phyloP scores from a whole-genome alignment of 148 eudicot species.

The Drosera capensis region DNA sequence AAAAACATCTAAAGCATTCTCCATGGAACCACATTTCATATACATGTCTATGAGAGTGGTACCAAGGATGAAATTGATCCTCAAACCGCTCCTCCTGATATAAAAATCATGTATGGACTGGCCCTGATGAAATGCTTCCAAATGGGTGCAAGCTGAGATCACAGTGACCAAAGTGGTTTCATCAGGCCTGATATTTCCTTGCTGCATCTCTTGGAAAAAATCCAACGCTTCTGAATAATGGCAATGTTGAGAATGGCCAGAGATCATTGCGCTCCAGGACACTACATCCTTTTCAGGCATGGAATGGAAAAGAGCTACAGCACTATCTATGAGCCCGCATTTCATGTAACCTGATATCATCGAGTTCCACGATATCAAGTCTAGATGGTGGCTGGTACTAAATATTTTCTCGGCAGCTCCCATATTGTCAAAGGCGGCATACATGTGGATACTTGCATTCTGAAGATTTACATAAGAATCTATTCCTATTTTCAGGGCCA shows the following conservation, averaged over 20 bases:
- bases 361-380: conserved; percentile 43
- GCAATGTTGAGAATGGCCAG: conserved; percentile 43
- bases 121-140: conserved; percentile 46
- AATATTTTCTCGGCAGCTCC: conserved; percentile 42
- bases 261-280: conserved; percentile 68
- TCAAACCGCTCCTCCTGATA: conserved; percentile 25
- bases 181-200: conserved; percentile 35
- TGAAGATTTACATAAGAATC: conserved; percentile 50
- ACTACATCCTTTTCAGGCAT: conserved; percentile 64
- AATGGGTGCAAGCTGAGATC: conserved; percentile 49
- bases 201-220: conserved; percentile 45
- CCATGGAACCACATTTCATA: conserved; percentile 57
- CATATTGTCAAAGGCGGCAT: conserved; percentile 36
- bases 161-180: conserved; percentile 55
- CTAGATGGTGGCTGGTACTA: conserved; percentile 24
- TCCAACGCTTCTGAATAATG: conserved; percentile 31
- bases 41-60: conserved; percentile 74
- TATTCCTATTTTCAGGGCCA: conserved; percentile 35
- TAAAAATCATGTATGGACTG: conserved; percentile 44
- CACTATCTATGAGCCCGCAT: conserved; percentile 31
- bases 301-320: conserved; percentile 32
- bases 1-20: conserved; percentile 45
- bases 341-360: conserved; percentile 60
- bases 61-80: conserved; percentile 38
- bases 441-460: conserved; percentile 68